Base-by-base conservation (phyloP, 1,284 basidiomycete genomes). In the Prillingera fragicola region DNA sequence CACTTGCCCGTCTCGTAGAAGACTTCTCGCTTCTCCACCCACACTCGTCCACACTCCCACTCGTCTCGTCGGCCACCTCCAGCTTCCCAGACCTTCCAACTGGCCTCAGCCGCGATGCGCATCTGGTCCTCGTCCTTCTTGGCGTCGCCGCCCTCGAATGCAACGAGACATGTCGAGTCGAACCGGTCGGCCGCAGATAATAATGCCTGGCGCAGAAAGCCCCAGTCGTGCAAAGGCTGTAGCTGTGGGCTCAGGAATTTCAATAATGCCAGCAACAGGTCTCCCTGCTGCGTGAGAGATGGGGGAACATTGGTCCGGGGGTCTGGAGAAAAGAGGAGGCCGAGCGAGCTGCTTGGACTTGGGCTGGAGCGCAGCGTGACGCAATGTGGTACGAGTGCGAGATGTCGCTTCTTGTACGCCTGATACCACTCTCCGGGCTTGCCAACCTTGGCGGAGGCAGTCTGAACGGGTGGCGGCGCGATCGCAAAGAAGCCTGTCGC, bases 21-120 rank as follows among this genome's bases (percentile, higher is more conserved):
- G n/a, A 95, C 81, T 63, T 92, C 88, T 23, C 85, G 74, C 72
- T 94, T 94, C 70, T 96, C 91, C 2, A 87, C 82, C 86, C 92
- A 96, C 15, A 90, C 83, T 43, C 85, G 80, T 1, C 86, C 87
- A 74, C 90, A 81, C 65, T 92, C 89, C 88, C 88, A 92, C 50
- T 87, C 85, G n/a, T 73, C 67, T 23, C 65, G 33, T 1, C 54
- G 38, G 4, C 66, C 64, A 14, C 66, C 64, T 29, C 65, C 65
- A 9, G 63, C 67, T 40, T 70, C 59, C 65, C 81, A 87, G 0
- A 94, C 79, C 54, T 84, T 80, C 89, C 88, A 95, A 56, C 85
- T 84, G 0, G 86, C 81, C 39, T 80, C 78, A 4, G 89, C 87
- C 0, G 83, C 84, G 36, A 83, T 78, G 27, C 77, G 75, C 87